phyloP scores from a whole-genome alignment of 208 protist species.

The Trypanosoma platydactyli region DNA sequence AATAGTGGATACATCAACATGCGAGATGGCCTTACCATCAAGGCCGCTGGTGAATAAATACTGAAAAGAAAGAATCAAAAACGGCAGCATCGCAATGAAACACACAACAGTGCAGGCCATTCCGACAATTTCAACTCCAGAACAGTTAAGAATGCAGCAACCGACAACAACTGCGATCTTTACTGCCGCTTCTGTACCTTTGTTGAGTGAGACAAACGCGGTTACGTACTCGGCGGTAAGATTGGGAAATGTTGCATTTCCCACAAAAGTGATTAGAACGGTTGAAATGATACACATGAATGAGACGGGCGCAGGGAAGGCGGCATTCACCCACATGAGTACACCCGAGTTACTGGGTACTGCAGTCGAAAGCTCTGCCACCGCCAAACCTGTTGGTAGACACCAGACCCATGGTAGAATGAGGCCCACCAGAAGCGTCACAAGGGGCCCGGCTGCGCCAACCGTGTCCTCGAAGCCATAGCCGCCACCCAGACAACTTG shows the following conservation, averaged over 20 bases:
- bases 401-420: slow-evolving; percentile 80
- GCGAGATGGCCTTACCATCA: slow-evolving; percentile 53
- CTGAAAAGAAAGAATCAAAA: slow-evolving; percentile 64
- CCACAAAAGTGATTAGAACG: slow-evolving; percentile 82
- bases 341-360: slow-evolving; percentile 86
- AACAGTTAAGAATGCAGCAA: slow-evolving; percentile 71
- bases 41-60: slow-evolving; percentile 73
- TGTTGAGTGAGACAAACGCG: slow-evolving; percentile 39
- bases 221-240: slow-evolving; percentile 72
- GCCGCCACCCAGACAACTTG: slow-evolving; percentile 76
- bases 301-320: slow-evolving; percentile 73
- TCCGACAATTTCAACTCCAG: slow-evolving; percentile 79
- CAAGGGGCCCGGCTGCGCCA: slow-evolving; percentile 68
- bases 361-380: slow-evolving; percentile 78
- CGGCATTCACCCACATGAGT: slow-evolving; percentile 86
- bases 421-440: slow-evolving; percentile 75
- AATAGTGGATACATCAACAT: slow-evolving; percentile 54
- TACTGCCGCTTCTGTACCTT: slow-evolving; percentile 38
- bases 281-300: slow-evolving; percentile 75
- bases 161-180: slow-evolving; percentile 67
- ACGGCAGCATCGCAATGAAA: slow-evolving; percentile 63
- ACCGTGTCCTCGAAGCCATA: slow-evolving; percentile 88
- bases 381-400: slow-evolving; percentile 77
- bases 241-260: slow-evolving; percentile 82
- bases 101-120: slow-evolving; percentile 61